phyloP scores from a whole-genome alignment of 306 rosid genomes.

The Glycine tomentella region DNA sequence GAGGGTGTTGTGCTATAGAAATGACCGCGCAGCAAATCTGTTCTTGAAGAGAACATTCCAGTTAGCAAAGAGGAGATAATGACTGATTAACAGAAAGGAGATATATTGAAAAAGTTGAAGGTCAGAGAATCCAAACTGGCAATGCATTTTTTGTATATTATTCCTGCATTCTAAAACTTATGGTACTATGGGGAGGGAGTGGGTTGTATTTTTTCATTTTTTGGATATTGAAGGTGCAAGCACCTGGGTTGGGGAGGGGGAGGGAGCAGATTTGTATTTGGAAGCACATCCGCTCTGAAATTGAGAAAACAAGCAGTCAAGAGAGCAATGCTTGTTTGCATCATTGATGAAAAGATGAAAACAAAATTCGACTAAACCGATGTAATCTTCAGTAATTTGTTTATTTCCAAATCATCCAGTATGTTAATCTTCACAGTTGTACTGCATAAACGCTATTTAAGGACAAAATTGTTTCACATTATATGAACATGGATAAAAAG shows the following conservation, averaged over 20 bases:
- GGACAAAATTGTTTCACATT: slow-evolving; percentile 20
- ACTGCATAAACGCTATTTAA: not conserved
- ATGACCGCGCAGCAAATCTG: slow-evolving; percentile 70
- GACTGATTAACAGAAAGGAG: not conserved
- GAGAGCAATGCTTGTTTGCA: slow-evolving; percentile 35
- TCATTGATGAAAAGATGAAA: slow-evolving; percentile 13
- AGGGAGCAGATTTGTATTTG: slow-evolving; percentile 18
- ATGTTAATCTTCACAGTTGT: not conserved
- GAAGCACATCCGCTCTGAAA: slow-evolving; percentile 28
- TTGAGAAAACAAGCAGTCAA: not conserved
- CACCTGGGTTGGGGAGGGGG: not conserved
- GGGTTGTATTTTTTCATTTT: not conserved
- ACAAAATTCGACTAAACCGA: not conserved
- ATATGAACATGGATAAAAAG: slow-evolving; percentile 21
- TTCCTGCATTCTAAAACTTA: too few species aligned
- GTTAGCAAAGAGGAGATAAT: slow-evolving; percentile 73
- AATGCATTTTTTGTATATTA: not conserved
- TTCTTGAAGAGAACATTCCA: slow-evolving; percentile 91
- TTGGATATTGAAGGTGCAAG: slow-evolving; percentile 30
- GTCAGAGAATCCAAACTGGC: not conserved
- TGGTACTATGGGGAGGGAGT: too few species aligned
- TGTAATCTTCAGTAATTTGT: not conserved
- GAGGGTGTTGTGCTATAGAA: slow-evolving; percentile 85
- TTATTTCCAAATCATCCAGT: slow-evolving; percentile 9
- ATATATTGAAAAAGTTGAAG: not conserved